Evolutionary conservation across 768 basidiomycete species (phyloP).

Genomic region (Collybiopsis confluens): DNA sequence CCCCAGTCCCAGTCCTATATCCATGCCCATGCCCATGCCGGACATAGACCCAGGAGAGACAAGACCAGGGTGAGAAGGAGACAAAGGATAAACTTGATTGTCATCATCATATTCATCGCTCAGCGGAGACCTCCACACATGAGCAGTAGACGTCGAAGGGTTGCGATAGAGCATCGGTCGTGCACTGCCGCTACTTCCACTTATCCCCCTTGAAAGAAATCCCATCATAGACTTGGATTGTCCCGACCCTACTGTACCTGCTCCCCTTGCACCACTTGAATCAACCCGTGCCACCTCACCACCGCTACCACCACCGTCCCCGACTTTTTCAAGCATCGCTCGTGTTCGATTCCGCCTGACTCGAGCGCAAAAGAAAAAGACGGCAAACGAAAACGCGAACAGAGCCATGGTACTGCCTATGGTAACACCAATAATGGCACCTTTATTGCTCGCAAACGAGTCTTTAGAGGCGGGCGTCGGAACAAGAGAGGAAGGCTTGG

Average conservation of each 20-base stretch:
- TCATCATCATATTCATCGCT: not conserved
- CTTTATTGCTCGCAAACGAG: not conserved
- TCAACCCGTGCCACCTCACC: not conserved
- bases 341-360: not conserved
- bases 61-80: no score
- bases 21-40: not conserved
- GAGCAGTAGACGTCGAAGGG: not conserved
- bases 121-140: conserved; percentile 2
- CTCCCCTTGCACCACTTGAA: no score
- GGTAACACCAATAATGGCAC: conserved; percentile 4
- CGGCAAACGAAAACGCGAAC: not conserved
- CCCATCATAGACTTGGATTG: not conserved
- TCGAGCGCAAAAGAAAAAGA: not conserved
- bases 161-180: not conserved
- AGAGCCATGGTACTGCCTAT: not conserved
- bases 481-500: not conserved
- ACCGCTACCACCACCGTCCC: not conserved
- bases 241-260: no score
- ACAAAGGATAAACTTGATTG: no score
- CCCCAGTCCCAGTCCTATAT: not conserved
- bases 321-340: no score
- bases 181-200: not conserved
- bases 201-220: not conserved
- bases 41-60: not conserved
- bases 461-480: not conserved